Conservation (phyloP, 495 filamentous ascomycete species). For the Baudoinia panamericana region DNA sequence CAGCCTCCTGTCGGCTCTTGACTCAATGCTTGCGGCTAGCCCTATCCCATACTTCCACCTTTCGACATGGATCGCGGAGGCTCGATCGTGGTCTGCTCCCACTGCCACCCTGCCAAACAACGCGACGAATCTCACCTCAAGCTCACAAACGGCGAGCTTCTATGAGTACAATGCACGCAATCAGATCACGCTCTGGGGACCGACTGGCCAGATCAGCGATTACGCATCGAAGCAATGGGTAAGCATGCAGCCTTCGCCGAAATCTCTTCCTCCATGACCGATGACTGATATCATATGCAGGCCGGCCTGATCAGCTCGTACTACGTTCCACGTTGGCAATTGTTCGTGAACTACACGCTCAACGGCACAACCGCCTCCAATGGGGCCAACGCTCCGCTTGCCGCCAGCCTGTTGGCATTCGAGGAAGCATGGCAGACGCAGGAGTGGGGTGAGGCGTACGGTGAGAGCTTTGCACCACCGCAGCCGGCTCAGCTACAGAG, state of each 20-base stretch:
- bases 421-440: constrained; percentile 32
- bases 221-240: constrained; percentile 39
- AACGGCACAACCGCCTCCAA: constrained; percentile 28
- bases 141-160: constrained; percentile 24
- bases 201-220: constrained; percentile 37
- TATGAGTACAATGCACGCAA: constrained; percentile 41
- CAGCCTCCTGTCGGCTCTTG: constrained; percentile 30
- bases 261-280: neutral
- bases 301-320: constrained; percentile 37
- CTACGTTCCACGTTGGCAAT: constrained; percentile 38
- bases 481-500: constrained; percentile 1
- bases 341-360: constrained; percentile 36
- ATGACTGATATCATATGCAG: neutral
- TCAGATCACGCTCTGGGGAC: constrained; percentile 44
- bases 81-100: constrained; percentile 27
- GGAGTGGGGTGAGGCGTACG: constrained; percentile 7
- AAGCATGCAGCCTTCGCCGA: neutral
- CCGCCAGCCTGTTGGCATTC: constrained; percentile 26
- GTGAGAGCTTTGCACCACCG: constrained; percentile 6
- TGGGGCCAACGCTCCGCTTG: constrained; percentile 22
- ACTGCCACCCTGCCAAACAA: constrained; percentile 1
- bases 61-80: constrained; percentile 32
- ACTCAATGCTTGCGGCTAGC: constrained; percentile 36
- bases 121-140: constrained; percentile 14
- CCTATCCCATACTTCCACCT: constrained; percentile 31